Conservation (phyloP, 23 red algal genomes). For the Porphyridium purpureum region DNA sequence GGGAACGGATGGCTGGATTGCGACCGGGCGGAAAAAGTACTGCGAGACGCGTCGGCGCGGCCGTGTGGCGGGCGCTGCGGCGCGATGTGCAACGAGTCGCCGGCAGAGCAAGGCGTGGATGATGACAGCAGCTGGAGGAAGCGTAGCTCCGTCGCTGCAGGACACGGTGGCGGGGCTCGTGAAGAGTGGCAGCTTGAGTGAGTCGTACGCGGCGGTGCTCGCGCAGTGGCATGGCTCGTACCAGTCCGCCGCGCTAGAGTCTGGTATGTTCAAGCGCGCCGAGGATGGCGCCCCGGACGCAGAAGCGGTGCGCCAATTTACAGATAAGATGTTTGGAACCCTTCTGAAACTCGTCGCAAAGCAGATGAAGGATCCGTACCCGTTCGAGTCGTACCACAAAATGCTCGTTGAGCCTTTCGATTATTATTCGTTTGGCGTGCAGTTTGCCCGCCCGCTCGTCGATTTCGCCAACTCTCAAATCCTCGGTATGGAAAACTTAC, state of each 20-base stretch:
- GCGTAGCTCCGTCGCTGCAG: no score
- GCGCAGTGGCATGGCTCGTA: neutral
- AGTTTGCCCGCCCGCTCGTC: slow-evolving; percentile 56
- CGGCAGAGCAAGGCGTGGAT: no score
- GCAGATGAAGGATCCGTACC: slow-evolving; percentile 11
- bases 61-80: no score
- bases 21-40: no score
- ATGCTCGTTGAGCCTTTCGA: slow-evolving; percentile 61
- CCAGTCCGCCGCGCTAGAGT: neutral
- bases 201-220: neutral
- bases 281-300: neutral
- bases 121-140: no score
- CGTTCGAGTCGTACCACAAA: slow-evolving; percentile 59
- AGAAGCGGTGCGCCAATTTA: slow-evolving; percentile 6
- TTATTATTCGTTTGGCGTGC: slow-evolving; percentile 71
- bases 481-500: slow-evolving; percentile 17
- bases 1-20: no score
- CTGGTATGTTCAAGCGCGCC: neutral
- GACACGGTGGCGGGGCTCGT: neutral
- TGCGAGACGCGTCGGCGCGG: no score
- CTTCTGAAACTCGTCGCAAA: slow-evolving; percentile 57
- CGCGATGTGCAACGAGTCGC: no score
- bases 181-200: neutral
- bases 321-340: slow-evolving; percentile 61
- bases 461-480: slow-evolving; percentile 20